Evolutionary conservation across 2,329 filamentous ascomycete genomes (phyloP), one percentile per base, ranked within the genome.

Genomic region (Blastomyces gilchristii): DNA sequence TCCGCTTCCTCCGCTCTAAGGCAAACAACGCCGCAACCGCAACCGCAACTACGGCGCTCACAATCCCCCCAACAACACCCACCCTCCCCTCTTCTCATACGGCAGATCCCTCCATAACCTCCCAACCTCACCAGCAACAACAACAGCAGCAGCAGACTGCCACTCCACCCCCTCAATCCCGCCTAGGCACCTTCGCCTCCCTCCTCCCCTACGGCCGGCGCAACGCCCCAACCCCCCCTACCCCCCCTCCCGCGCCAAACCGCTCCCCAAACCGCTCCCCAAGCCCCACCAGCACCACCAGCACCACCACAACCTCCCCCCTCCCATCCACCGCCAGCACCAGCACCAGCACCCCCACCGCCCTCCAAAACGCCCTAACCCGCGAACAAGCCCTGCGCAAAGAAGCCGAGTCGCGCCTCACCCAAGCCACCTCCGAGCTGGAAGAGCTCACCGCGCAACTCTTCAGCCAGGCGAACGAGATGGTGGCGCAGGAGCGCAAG

Each of bases 401-500:
- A 61, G 80, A 81, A n/a, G 84, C 84, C 0, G 85, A 87, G 69
- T 77, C 77, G 37, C 80, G 81, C 65, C 75, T 83, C 2, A 78
- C 79, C 45, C 79, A 81, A 60, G 79, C 84, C 18, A 82, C 80
- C 65, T 77, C 74, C 0, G 85, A 87, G 71, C 77, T 87, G 39
- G 85, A 87, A 67, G 85, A 87, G 62, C 72, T 87, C 64, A 85
- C 81, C 14, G 81, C 80, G 41, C 80, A 81, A 63, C 71, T 87
- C 9, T 87, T 87, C 71, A 81, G 82, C 61, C 82, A 86, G 69
- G 85, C 85, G 41, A 87, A 87, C 64, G 84, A 87, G 72, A 86
- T 87, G 84, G 85, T 87, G 9, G 84, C 84, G 2, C 75, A 79
- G 62, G 85, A 87, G 74, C 78, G 85, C 34, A 82, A 80, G 70